Evolutionary conservation across 441 rosid genomes (phyloP).

Genomic region (Omphalea diandra): DNA sequence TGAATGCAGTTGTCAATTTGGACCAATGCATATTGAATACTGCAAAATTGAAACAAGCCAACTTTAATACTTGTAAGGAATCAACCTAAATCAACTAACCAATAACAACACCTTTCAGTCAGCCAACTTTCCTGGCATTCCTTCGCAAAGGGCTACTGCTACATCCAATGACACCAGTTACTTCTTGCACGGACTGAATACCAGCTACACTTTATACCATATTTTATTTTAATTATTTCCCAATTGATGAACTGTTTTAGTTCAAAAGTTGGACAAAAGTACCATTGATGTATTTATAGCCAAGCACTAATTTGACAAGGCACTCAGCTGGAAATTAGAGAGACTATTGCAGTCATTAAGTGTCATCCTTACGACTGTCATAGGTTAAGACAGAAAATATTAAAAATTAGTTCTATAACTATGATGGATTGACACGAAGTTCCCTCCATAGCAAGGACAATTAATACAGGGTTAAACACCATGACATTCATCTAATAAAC

Average conservation of each 20-base stretch:
- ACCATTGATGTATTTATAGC: neutral
- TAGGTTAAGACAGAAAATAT: no score
- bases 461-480: neutral
- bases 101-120: neutral
- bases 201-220: no score
- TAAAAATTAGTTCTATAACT: neutral
- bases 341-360: no score
- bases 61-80: neutral
- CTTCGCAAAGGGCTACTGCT: no score
- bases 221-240: no score
- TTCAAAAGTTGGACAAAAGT: neutral
- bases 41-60: conserved; percentile 36
- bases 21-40: conserved; percentile 61
- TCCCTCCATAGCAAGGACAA: neutral
- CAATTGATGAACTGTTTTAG: neutral
- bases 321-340: no score
- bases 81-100: neutral
- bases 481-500: neutral
- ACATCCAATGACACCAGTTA: neutral
- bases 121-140: neutral
- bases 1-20: conserved; percentile 89
- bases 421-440: neutral
- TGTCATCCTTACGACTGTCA: no score
- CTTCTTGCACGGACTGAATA: neutral
- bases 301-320: no score